Conservation (phyloP, 1,284 basidiomycete species). For the Trichosporon sp. region DNA sequence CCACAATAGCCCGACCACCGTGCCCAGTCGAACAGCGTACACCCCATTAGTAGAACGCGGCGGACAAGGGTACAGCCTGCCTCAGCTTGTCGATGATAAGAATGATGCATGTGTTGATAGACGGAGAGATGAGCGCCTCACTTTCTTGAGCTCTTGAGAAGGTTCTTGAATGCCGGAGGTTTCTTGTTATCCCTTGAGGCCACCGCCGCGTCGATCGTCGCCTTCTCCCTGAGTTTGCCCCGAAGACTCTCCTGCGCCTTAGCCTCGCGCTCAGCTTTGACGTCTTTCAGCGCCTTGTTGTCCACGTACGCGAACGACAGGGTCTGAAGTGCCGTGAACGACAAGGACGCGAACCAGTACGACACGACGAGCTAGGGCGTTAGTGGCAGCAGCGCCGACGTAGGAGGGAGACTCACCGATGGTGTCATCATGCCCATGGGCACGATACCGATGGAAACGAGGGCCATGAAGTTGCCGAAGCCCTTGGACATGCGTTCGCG, state of each 20-base stretch:
- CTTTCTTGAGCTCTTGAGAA: too few species aligned
- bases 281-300: background rate
- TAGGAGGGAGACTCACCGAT: background rate
- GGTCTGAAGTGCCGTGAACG: conserved; percentile 58
- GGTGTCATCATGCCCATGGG: background rate
- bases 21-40: too few species aligned
- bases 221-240: background rate
- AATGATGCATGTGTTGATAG: too few species aligned
- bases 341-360: conserved; percentile 61
- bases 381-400: too few species aligned
- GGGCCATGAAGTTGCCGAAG: background rate
- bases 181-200: background rate
- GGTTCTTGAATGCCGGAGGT: too few species aligned
- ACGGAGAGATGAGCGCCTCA: too few species aligned
- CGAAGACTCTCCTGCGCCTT: background rate
- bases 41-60: too few species aligned
- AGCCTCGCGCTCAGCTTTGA: background rate
- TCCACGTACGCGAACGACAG: conserved; percentile 32
- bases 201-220: background rate
- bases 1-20: too few species aligned
- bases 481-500: background rate
- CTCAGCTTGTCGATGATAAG: too few species aligned
- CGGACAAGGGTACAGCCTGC: too few species aligned
- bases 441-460: background rate
- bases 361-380: conserved; percentile 56